A percentile compares a stretch with the other conserved stretches of the same genome.
Conservation (phyloP, 2,329 filamentous ascomycete genomes). For the Setomelanomma holmii region DNA sequence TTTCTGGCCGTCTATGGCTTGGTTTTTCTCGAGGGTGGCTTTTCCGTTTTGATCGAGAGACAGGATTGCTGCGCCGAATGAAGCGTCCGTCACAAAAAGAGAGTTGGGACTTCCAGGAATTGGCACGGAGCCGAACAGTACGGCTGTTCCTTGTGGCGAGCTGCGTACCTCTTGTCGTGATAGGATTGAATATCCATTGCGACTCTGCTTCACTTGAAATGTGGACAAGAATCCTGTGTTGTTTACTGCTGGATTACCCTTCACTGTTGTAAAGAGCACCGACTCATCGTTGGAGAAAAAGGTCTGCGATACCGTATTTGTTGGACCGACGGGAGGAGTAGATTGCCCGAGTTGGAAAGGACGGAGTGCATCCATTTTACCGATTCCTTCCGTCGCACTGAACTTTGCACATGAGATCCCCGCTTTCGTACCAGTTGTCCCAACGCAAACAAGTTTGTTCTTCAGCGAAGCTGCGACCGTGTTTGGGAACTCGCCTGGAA, state of each 20-base stretch:
- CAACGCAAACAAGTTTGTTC: slow-evolving; percentile 48
- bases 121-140: slow-evolving; percentile 62
- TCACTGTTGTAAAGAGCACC: slow-evolving; percentile 64
- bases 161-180: slow-evolving; percentile 36
- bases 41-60: slow-evolving; percentile 46
- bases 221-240: slow-evolving; percentile 64
- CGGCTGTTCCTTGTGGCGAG: slow-evolving; percentile 63
- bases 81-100: slow-evolving; percentile 65
- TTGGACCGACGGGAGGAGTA: slow-evolving; percentile 65
- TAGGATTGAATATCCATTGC: slow-evolving; percentile 7
- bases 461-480: slow-evolving; percentile 48
- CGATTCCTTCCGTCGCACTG: slow-evolving; percentile 32
- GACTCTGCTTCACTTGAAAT: slow-evolving; percentile 55
- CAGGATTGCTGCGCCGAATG: slow-evolving; percentile 63
- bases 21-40: slow-evolving; percentile 45
- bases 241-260: slow-evolving; percentile 63
- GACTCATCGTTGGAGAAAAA: slow-evolving; percentile 65
- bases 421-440: slow-evolving; percentile 43
- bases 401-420: slow-evolving; percentile 49
- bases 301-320: slow-evolving; percentile 66
- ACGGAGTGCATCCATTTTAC: slow-evolving; percentile 43
- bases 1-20: slow-evolving; percentile 58
- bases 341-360: slow-evolving; percentile 61
- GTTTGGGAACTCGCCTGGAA: slow-evolving; percentile 50
- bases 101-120: slow-evolving; percentile 52